Conservation (phyloP, 2,329 filamentous ascomycete genomes). For the Paracorniculantispora psalliotae region DNA sequence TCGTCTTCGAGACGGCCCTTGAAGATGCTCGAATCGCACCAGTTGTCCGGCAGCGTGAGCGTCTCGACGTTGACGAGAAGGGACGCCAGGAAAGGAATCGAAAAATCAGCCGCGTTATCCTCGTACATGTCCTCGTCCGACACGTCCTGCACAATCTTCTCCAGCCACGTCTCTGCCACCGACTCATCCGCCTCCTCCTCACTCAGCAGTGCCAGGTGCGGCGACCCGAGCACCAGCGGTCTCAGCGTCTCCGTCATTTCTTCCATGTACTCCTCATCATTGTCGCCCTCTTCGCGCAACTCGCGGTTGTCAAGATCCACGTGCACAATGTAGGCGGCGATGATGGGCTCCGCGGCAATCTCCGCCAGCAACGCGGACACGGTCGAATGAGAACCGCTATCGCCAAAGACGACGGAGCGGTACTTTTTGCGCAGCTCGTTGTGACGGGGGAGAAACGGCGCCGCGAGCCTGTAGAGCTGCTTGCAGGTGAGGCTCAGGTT, state of each 20-base stretch:
- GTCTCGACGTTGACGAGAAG: conserved; percentile 9
- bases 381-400: neutral
- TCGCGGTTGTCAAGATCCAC: neutral
- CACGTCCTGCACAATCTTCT: neutral
- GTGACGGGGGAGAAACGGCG: neutral
- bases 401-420: neutral
- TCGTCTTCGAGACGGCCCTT: no score
- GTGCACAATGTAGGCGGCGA: conserved; percentile 12
- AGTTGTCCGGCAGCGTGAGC: neutral
- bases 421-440: neutral
- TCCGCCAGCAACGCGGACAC: neutral
- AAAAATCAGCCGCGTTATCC: neutral
- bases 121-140: no score
- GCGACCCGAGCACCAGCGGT: neutral
- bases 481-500: neutral
- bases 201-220: neutral
- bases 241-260: neutral
- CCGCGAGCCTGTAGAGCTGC: neutral
- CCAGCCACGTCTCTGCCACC: neutral
- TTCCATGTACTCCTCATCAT: neutral
- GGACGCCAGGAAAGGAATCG: neutral
- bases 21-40: neutral
- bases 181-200: no score
- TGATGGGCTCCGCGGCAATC: neutral
- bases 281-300: neutral